Evolutionary conservation across 164 flowering plant genomes (phyloP).

Genomic region (Taxillus chinensis): DNA sequence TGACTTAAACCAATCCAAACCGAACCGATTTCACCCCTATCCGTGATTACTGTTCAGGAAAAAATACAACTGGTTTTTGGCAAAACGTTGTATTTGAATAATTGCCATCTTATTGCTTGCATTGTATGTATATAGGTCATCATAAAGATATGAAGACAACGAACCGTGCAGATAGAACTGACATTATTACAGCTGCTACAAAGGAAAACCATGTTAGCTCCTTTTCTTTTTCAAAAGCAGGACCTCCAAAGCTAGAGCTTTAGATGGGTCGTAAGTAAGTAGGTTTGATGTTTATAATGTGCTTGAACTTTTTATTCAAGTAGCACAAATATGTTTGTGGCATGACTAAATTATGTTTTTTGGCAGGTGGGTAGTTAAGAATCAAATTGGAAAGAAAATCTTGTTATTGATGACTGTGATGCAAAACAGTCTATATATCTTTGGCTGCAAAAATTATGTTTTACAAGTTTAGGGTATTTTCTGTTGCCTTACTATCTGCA

Average conservation of each 20-base stretch:
- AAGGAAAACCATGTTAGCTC: constrained; percentile 49
- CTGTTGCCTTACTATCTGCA: neutral
- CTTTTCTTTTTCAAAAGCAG: constrained; percentile 65
- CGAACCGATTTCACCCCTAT: too few relatives aligned
- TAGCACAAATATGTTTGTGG: constrained; percentile 5
- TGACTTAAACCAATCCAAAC: too few relatives aligned
- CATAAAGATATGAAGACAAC: constrained; percentile 97
- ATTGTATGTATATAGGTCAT: too few relatives aligned
- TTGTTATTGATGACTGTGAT: constrained; percentile 94
- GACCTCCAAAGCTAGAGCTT: constrained; percentile 91
- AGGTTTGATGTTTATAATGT: neutral
- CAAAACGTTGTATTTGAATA: too few relatives aligned
- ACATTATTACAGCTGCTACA: constrained; percentile 44
- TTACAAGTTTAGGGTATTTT: constrained; percentile 76
- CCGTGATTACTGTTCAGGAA: too few relatives aligned
- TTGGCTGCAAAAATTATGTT: constrained; percentile 95
- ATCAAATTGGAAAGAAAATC: constrained; percentile 77
- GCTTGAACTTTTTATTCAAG: neutral
- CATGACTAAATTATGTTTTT: constrained; percentile 2
- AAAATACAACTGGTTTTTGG: too few relatives aligned
- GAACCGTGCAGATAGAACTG: constrained; percentile 74
- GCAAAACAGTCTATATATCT: constrained; percentile 84
- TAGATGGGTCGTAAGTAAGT: constrained; percentile 98
- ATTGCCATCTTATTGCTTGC: too few relatives aligned
- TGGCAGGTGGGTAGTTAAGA: constrained; percentile 95